A percentile compares a stretch with the other conserved stretches of the same genome.
These are phyloP conservation scores for Kondoa malvinella DNA, from an alignment of 768 basidiomycete genomes.

Conservation along the genomic window DNA sequence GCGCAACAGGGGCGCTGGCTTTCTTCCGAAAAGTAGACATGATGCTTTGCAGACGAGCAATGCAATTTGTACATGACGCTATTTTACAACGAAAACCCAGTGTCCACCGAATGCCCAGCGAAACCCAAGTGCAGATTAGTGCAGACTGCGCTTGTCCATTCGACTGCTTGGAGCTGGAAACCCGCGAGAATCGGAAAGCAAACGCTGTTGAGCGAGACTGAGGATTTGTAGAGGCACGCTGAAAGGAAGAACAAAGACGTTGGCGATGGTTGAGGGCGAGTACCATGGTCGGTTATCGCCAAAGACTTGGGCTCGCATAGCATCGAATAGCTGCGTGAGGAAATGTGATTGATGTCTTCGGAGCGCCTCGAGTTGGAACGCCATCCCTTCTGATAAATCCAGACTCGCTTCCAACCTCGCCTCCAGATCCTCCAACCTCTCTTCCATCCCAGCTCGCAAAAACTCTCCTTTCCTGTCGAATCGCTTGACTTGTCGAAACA, in stretches of 20 bases:
- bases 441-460: slow-evolving; percentile 16
- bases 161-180: background rate
- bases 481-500: slow-evolving; percentile 18
- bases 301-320: background rate
- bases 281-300: background rate
- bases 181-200: background rate
- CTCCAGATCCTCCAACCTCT: slow-evolving; percentile 21
- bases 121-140: no score
- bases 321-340: background rate
- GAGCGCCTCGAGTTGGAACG: background rate
- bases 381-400: background rate
- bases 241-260: background rate
- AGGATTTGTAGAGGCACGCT: background rate
- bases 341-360: background rate
- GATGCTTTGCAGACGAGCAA: background rate
- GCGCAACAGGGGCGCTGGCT: slow-evolving; percentile 19
- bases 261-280: background rate
- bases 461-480: slow-evolving; percentile 21
- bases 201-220: background rate
- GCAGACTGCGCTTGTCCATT: background rate
- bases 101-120: no score
- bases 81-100: no score
- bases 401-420: background rate
- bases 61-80: background rate
- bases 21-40: slow-evolving; percentile 32